These are phyloP conservation scores for Cystofilobasidium ferigula DNA, from an alignment of 768 basidiomycete genomes.

Conservation along the genomic window DNA sequence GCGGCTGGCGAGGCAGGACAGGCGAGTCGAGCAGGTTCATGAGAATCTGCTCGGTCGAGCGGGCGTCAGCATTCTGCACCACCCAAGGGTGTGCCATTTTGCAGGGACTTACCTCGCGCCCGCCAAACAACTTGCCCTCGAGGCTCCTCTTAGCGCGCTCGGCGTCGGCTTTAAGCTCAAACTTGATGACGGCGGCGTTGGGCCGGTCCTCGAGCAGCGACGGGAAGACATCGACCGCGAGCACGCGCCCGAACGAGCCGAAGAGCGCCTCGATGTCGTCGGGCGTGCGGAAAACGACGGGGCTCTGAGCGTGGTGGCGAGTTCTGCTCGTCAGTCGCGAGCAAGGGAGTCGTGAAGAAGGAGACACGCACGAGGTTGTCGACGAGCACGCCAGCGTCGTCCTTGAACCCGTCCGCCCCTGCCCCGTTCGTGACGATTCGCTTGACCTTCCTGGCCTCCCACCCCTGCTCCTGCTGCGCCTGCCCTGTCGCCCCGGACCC, in stretches of 20 bases:
- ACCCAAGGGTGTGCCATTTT: background rate
- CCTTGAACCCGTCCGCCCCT: background rate
- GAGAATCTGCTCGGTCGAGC: background rate
- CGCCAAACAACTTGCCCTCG: slow-evolving; percentile 9
- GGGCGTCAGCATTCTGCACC: too few species aligned
- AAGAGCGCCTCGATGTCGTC: slow-evolving; percentile 24
- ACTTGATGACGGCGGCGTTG: slow-evolving; percentile 19
- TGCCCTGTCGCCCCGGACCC: background rate
- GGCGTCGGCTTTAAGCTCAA: slow-evolving; percentile 5
- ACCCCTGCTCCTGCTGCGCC: background rate
- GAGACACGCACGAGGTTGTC: slow-evolving; percentile 16
- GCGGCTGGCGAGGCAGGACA: background rate
- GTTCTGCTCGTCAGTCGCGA: too few species aligned
- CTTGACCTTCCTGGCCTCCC: background rate
- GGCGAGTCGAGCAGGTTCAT: background rate
- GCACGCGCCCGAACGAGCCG: slow-evolving; percentile 3
- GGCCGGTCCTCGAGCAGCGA: slow-evolving; percentile 9
- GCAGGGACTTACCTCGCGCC: slow-evolving; percentile 19
- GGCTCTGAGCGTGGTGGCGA: too few species aligned
- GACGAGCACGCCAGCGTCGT: slow-evolving; percentile 6
- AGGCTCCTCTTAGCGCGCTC: slow-evolving; percentile 7
- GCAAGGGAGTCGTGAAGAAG: background rate
- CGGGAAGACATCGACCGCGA: slow-evolving; percentile 10
- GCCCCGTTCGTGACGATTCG: background rate
- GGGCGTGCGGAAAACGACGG: slow-evolving; percentile 12